Evolutionary conservation across 148 eudicot species (phyloP).

Genomic region (Chenopodium formosanum): DNA sequence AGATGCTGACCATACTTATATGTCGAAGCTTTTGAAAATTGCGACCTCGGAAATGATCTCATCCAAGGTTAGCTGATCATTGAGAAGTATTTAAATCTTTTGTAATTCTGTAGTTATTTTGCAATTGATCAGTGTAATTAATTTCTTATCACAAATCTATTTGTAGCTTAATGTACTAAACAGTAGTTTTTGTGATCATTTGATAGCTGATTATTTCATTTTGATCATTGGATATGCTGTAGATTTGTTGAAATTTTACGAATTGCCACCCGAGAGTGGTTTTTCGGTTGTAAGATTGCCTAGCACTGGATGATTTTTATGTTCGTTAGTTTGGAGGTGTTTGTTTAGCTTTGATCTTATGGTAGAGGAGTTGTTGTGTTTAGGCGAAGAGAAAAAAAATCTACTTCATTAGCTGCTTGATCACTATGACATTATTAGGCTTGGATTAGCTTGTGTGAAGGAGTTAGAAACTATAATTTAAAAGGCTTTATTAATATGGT

Average conservation of each 20-base stretch:
- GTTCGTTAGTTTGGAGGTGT: background rate
- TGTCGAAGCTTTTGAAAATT: slow-evolving; percentile 84
- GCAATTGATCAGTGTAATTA: background rate
- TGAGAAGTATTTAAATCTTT: background rate
- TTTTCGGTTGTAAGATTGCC: background rate
- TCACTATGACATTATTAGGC: background rate
- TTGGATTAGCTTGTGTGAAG: background rate
- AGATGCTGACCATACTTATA: slow-evolving; percentile 60
- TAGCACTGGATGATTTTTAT: background rate
- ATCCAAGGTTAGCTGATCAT: slow-evolving; percentile 55
- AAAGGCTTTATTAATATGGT: background rate
- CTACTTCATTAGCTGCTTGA: background rate
- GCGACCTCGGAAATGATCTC: slow-evolving; percentile 85
- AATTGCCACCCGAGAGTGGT: background rate
- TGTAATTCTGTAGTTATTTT: background rate
- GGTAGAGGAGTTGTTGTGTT: background rate
- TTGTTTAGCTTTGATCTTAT: background rate
- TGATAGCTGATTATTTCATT: background rate
- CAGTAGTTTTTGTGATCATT: background rate
- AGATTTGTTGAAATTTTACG: background rate
- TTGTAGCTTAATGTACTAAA: background rate
- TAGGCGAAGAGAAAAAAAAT: too few species aligned
- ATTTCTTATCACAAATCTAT: background rate
- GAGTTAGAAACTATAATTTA: background rate
- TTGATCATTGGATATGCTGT: background rate